Percentiles rank a stretch among this genome's conserved stretches.
Evolutionary conservation across 192 early-diverging fungal species (phyloP).

Genomic region (Physocladia obscura): DNA sequence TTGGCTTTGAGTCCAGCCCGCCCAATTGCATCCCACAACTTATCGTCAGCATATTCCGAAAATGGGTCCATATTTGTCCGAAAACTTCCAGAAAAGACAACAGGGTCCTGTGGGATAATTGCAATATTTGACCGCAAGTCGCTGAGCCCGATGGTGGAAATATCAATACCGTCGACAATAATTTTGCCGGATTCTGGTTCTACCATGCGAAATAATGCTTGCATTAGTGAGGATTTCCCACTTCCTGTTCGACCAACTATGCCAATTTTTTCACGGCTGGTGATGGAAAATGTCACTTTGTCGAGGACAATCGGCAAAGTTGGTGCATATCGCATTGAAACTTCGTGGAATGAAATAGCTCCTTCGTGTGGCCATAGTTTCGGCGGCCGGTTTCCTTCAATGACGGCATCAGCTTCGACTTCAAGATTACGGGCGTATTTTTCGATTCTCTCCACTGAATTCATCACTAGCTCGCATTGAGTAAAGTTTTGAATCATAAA

Average conservation of each 20-base stretch:
- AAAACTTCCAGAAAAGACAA: slow-evolving; percentile 55
- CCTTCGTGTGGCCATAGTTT: slow-evolving; percentile 50
- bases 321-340: slow-evolving; percentile 48
- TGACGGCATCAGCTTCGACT: slow-evolving; percentile 41
- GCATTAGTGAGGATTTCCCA: slow-evolving; percentile 40
- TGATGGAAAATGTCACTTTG: slow-evolving; percentile 39
- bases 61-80: slow-evolving; percentile 75
- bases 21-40: slow-evolving; percentile 68
- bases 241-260: slow-evolving; percentile 47
- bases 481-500: slow-evolving; percentile 79
- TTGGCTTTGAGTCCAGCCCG: slow-evolving; percentile 65
- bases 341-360: slow-evolving; percentile 42
- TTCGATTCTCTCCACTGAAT: slow-evolving; percentile 57
- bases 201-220: slow-evolving; percentile 33
- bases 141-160: slow-evolving; percentile 27
- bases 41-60: slow-evolving; percentile 56
- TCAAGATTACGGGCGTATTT: slow-evolving; percentile 46
- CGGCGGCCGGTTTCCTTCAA: slow-evolving; percentile 33
- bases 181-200: slow-evolving; percentile 36
- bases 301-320: slow-evolving; percentile 51
- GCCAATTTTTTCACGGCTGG: slow-evolving; percentile 47
- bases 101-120: slow-evolving; percentile 90
- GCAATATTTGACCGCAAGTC: slow-evolving; percentile 44
- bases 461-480: slow-evolving; percentile 62
- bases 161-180: slow-evolving; percentile 43